Evolutionary conservation across 495 filamentous ascomycete species (phyloP).

Genomic region (Penicillium fimorum): DNA sequence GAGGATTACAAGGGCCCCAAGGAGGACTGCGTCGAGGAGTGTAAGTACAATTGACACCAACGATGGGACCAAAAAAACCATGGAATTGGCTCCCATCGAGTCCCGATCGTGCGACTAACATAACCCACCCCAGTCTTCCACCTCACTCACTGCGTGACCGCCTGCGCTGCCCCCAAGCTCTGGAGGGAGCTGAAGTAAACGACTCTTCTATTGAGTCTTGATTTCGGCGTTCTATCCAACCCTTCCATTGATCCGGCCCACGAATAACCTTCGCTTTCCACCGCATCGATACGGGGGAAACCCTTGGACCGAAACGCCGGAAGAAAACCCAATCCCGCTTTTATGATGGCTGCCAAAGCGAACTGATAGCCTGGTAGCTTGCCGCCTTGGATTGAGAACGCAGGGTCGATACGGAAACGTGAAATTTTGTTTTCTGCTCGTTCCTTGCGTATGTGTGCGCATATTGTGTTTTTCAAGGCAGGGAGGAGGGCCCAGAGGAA

Average conservation of each 20-base stretch:
- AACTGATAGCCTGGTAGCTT: constrained; percentile 19
- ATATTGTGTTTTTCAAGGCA: constrained; percentile 35
- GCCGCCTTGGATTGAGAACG: constrained; percentile 29
- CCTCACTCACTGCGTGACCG: constrained; percentile 85
- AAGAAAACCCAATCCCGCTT: constrained; percentile 20
- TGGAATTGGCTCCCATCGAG: neutral
- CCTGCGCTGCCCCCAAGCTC: constrained; percentile 94
- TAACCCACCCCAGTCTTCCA: constrained; percentile 83
- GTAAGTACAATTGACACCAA: constrained; percentile 56
- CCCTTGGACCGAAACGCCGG: constrained; percentile 10
- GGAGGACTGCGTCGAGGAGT: constrained; percentile 99
- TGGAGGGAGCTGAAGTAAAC: constrained; percentile 85
- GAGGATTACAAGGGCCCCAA: constrained; percentile 61
- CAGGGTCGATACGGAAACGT: constrained; percentile 14
- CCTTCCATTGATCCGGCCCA: constrained; percentile 12
- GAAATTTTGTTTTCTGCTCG: constrained; percentile 10
- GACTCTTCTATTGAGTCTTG: constrained; percentile 19
- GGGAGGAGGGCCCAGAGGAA: constrained; percentile 22
- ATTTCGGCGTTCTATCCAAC: constrained; percentile 13
- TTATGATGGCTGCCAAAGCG: constrained; percentile 23
- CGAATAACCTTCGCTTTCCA: constrained; percentile 3
- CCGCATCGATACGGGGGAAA: constrained; percentile 11
- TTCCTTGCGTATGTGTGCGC: constrained; percentile 23
- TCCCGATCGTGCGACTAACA: constrained; percentile 12
- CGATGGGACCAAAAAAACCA: neutral